Percentiles rank a stretch among this genome's conserved stretches.
Evolutionary conservation across 306 rosid genomes (phyloP).

Genomic region (Gastrolobium villosum): DNA sequence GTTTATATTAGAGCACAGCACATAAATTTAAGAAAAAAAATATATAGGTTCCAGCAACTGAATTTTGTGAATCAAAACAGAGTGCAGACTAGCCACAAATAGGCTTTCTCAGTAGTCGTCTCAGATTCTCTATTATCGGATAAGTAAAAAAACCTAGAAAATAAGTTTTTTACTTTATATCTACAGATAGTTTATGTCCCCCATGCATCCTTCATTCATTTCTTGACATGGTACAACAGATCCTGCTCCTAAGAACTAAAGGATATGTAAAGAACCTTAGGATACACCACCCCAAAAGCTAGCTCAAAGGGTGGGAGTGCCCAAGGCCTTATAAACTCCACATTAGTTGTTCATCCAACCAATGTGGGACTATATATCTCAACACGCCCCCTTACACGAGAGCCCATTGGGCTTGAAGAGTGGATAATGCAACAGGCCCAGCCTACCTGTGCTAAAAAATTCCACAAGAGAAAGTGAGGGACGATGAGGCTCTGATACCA

Average conservation of each 20-base stretch:
- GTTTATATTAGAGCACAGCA: constrained; percentile 12
- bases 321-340: too few species aligned
- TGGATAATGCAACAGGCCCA: too few species aligned
- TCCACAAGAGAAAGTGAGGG: too few species aligned
- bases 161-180: not conserved
- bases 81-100: constrained; percentile 1
- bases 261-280: too few species aligned
- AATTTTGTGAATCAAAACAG: constrained; percentile 11
- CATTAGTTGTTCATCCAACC: too few species aligned
- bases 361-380: too few species aligned
- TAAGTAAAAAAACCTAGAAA: constrained; percentile 2
- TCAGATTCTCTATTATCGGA: constrained; percentile 28
- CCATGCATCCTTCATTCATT: constrained; percentile 18
- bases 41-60: constrained; percentile 25
- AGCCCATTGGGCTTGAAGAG: too few species aligned
- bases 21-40: constrained; percentile 16
- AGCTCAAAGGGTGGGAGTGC: too few species aligned
- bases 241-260: constrained; percentile 7
- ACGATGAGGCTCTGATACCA: too few species aligned
- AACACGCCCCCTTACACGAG: too few species aligned
- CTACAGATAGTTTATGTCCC: constrained; percentile 19
- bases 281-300: too few species aligned
- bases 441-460: too few species aligned
- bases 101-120: constrained; percentile 11
- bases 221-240: constrained; percentile 1